Percentiles rank a stretch among this genome's conserved stretches.
Evolutionary conservation across 257 asterid species (phyloP).

Genomic region (Coffea eugenioides): DNA sequence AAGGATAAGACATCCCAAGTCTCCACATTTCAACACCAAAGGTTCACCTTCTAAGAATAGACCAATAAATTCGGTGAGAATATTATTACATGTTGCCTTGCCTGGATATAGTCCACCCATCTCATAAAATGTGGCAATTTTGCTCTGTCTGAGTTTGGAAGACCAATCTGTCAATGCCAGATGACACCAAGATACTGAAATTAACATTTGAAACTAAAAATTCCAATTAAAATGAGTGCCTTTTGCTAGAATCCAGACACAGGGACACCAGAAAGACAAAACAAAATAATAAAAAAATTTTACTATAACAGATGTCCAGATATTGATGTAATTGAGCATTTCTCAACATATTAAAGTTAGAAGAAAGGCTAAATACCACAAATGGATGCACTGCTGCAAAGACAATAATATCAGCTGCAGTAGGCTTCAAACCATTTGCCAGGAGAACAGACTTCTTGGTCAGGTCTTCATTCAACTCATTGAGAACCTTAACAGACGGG

Average conservation of each 20-base stretch:
- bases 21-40: background rate
- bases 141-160: constrained; percentile 51
- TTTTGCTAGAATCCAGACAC: background rate
- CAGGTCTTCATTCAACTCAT: constrained; percentile 66
- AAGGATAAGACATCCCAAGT: background rate
- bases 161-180: constrained; percentile 45
- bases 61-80: background rate
- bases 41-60: background rate
- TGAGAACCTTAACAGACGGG: constrained; percentile 37
- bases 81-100: constrained; percentile 17
- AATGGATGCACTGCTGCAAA: constrained; percentile 59
- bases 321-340: background rate
- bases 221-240: background rate
- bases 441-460: constrained; percentile 55
- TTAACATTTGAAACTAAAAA: background rate
- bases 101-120: constrained; percentile 94
- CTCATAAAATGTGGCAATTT: constrained; percentile 73
- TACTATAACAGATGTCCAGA: background rate
- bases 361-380: constrained; percentile 44
- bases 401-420: constrained; percentile 70
- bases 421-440: constrained; percentile 57
- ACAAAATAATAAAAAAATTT: background rate
- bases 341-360: background rate
- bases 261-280: background rate
- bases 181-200: constrained; percentile 10